phyloP scores from a whole-genome alignment of 139 green algal species.

The Zygnema circumcarinatum region DNA sequence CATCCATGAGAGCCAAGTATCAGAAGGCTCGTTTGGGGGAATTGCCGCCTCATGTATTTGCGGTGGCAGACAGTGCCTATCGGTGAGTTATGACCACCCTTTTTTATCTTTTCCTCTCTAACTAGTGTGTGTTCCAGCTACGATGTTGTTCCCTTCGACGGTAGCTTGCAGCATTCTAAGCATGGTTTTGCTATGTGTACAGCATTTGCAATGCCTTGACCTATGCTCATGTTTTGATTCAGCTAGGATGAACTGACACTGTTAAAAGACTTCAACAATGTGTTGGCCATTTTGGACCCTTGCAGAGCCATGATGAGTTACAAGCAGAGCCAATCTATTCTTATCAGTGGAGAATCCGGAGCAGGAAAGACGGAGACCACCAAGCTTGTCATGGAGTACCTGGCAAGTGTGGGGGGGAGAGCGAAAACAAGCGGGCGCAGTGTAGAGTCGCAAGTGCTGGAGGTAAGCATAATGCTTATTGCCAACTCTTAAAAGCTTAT shows the following conservation, averaged over 20 bases:
- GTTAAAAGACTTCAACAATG: neutral
- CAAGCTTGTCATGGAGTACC: constrained; percentile 98
- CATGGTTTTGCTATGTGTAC: neutral
- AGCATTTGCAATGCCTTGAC: neutral
- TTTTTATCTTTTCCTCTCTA: constrained; percentile 5
- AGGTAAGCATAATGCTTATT: constrained; percentile 53
- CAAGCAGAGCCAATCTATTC: constrained; percentile 62
- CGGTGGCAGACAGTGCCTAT: constrained; percentile 32
- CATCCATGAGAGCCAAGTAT: constrained; percentile 41
- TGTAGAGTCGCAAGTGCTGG: constrained; percentile 59
- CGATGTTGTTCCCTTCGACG: neutral
- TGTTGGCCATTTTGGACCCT: neutral
- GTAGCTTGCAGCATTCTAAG: neutral
- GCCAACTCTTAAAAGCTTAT: constrained; percentile 95
- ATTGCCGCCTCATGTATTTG: constrained; percentile 41
- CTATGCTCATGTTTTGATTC: neutral
- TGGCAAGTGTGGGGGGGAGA: constrained; percentile 77
- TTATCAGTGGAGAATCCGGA: constrained; percentile 85
- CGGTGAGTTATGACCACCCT: neutral
- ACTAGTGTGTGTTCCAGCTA: neutral
- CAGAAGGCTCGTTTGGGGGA: constrained; percentile 24
- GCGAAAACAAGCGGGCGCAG: constrained; percentile 8
- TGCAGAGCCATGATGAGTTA: constrained; percentile 51
- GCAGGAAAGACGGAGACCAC: constrained; percentile 98
- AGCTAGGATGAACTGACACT: neutral